Evolutionary conservation across 2,329 filamentous ascomycete species (phyloP).

Genomic region (Stagonosporopsis rhizophila): DNA sequence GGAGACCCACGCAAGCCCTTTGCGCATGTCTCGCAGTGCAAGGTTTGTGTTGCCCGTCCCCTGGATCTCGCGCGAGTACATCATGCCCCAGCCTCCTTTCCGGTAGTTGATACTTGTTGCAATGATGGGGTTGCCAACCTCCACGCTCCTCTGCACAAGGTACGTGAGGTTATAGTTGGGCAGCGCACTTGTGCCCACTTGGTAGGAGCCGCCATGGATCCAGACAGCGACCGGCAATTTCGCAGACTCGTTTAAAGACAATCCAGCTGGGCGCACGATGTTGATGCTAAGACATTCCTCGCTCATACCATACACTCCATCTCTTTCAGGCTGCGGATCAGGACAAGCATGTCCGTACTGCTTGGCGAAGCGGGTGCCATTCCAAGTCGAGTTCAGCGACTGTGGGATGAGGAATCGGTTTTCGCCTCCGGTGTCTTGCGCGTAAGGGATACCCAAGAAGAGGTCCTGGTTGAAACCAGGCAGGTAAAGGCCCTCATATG

Average conservation of each 20-base stretch:
- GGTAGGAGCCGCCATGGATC: slow-evolving; percentile 61
- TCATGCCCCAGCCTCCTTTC: slow-evolving; percentile 73
- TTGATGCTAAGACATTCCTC: slow-evolving; percentile 71
- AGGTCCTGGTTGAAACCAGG: slow-evolving; percentile 53
- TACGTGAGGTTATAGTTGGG: slow-evolving; percentile 68
- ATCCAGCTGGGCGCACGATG: slow-evolving; percentile 62
- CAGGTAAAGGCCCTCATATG: slow-evolving; percentile 44
- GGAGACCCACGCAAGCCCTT: slow-evolving; percentile 56
- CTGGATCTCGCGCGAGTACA: slow-evolving; percentile 58
- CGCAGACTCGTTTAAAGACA: slow-evolving; percentile 43
- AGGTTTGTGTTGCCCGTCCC: slow-evolving; percentile 56
- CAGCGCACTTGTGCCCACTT: slow-evolving; percentile 53
- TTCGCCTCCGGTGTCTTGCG: slow-evolving; percentile 60
- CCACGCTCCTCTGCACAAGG: slow-evolving; percentile 59
- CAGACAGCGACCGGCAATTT: slow-evolving; percentile 65
- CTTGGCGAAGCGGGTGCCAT: slow-evolving; percentile 49
- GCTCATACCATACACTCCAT: slow-evolving; percentile 48
- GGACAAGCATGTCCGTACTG: slow-evolving; percentile 53
- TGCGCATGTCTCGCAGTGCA: slow-evolving; percentile 52
- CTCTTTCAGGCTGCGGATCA: slow-evolving; percentile 35
- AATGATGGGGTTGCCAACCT: slow-evolving; percentile 47
- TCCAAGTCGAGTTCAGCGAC: slow-evolving; percentile 55
- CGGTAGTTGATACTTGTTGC: slow-evolving; percentile 54
- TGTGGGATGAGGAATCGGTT: slow-evolving; percentile 62
- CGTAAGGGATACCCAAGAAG: slow-evolving; percentile 63